Evolutionary conservation across 2,329 filamentous ascomycete species (phyloP).

Genomic region (Coniochaeta sp.): DNA sequence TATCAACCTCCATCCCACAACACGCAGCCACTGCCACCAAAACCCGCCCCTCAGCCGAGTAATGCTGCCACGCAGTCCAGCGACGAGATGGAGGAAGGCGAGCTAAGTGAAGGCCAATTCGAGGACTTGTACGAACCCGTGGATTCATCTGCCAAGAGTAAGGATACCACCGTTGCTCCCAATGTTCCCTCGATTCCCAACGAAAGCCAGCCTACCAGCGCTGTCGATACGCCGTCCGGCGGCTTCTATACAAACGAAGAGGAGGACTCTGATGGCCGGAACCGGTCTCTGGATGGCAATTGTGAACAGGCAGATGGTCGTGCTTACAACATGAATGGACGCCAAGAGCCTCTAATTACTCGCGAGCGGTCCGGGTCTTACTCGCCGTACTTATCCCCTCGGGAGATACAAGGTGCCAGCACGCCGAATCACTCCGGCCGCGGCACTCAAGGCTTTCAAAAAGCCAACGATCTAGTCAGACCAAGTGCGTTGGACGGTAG

Average conservation of each 20-base stretch:
- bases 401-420: conserved; percentile 26
- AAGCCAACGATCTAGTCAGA: background rate
- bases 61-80: conserved; percentile 3
- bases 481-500: background rate
- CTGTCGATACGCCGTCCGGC: conserved; percentile 15
- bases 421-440: conserved; percentile 12
- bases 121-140: conserved; percentile 47
- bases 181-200: background rate
- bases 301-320: background rate
- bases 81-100: conserved; percentile 57
- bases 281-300: background rate
- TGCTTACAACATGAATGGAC: conserved; percentile 9
- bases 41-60: background rate
- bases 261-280: conserved; percentile 9
- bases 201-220: conserved; percentile 11
- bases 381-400: conserved; percentile 42
- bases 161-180: background rate
- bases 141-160: conserved; percentile 7
- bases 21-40: background rate
- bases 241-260: conserved; percentile 19
- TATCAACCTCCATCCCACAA: background rate
- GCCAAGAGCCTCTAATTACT: conserved; percentile 12
- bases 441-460: background rate
- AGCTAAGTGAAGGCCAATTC: conserved; percentile 65
- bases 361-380: conserved; percentile 45